Percentiles rank a stretch among this genome's conserved stretches.
These are phyloP conservation scores for Sungouiella thailandica DNA, from an alignment of 805 yeast species.

Conservation along the genomic window DNA sequence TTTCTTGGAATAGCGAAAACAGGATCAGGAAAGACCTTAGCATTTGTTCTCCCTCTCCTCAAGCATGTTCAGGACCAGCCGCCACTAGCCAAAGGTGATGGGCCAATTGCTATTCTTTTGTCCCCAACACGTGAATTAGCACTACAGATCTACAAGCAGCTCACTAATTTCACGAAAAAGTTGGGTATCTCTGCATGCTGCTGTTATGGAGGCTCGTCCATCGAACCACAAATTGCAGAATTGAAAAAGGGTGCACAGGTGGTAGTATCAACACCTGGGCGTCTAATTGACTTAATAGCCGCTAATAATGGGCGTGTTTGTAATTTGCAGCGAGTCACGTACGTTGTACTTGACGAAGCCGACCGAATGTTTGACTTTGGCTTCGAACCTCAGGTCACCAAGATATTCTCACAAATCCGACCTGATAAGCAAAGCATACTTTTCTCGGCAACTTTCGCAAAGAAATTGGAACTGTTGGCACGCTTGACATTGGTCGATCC, in stretches of 20 bases:
- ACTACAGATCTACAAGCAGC: conserved; percentile 69
- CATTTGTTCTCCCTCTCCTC: conserved; percentile 78
- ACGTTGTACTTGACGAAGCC: conserved; percentile 91
- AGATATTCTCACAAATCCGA: conserved; percentile 68
- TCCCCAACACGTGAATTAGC: conserved; percentile 95
- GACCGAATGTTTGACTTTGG: conserved; percentile 97
- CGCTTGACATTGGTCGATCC: conserved; percentile 59
- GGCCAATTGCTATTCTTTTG: conserved; percentile 75
- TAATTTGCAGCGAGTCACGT: conserved; percentile 64
- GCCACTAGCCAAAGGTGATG: conserved; percentile 48
- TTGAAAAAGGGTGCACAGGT: conserved; percentile 75
- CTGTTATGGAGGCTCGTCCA: conserved; percentile 88
- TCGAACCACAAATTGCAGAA: conserved; percentile 76
- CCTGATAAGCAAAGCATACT: conserved; percentile 87
- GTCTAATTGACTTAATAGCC: conserved; percentile 82
- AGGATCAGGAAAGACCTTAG: conserved; percentile 93
- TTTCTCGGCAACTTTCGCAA: conserved; percentile 92
- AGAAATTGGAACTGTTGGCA: conserved; percentile 72
- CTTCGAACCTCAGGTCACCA: conserved; percentile 90
- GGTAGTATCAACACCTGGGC: conserved; percentile 91
- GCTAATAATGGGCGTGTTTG: conserved; percentile 77
- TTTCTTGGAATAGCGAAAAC: conserved; percentile 93
- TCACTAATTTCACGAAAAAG: conserved; percentile 50
- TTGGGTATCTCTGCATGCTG: conserved; percentile 56
- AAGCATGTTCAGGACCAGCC: conserved; percentile 78